Evolutionary conservation across 2,329 filamentous ascomycete genomes (phyloP).

Genomic region (Diplocarpon rosae): DNA sequence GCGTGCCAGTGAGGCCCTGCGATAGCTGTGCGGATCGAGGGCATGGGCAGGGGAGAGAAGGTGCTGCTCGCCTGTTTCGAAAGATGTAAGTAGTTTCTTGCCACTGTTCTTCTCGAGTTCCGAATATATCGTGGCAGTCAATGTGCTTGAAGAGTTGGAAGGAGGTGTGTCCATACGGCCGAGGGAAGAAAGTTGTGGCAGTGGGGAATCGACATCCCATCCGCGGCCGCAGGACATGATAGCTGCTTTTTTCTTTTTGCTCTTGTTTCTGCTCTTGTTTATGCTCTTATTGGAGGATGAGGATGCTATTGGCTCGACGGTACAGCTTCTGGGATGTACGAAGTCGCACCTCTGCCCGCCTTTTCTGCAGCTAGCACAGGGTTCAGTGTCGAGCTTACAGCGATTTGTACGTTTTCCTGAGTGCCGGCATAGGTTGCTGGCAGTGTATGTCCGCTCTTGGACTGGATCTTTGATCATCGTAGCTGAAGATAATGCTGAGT

Average conservation of each 20-base stretch:
- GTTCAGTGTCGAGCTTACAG: slow-evolving; percentile 11
- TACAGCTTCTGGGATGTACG: neutral
- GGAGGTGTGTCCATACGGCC: neutral
- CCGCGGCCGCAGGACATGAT: too few relatives aligned
- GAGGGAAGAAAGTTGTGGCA: too few relatives aligned
- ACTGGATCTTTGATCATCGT: neutral
- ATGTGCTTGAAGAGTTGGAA: neutral
- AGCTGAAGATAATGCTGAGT: neutral
- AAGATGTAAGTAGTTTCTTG: neutral
- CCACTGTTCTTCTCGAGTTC: neutral
- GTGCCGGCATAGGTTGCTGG: slow-evolving; percentile 18
- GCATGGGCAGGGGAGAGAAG: neutral
- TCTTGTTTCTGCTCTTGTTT: too few relatives aligned
- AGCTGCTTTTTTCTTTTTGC: too few relatives aligned
- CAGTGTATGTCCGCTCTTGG: slow-evolving; percentile 5
- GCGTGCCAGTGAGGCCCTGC: neutral
- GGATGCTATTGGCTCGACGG: neutral
- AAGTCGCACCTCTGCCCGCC: slow-evolving; percentile 13
- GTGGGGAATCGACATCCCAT: too few relatives aligned
- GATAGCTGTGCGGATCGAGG: neutral
- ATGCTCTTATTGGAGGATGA: too few relatives aligned
- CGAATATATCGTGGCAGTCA: neutral
- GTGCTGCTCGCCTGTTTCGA: neutral
- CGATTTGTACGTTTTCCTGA: slow-evolving; percentile 7
- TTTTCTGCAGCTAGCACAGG: slow-evolving; percentile 15